Evolutionary conservation across 2,329 filamentous ascomycete species (phyloP).

Genomic region (Blastomyces parvus): DNA sequence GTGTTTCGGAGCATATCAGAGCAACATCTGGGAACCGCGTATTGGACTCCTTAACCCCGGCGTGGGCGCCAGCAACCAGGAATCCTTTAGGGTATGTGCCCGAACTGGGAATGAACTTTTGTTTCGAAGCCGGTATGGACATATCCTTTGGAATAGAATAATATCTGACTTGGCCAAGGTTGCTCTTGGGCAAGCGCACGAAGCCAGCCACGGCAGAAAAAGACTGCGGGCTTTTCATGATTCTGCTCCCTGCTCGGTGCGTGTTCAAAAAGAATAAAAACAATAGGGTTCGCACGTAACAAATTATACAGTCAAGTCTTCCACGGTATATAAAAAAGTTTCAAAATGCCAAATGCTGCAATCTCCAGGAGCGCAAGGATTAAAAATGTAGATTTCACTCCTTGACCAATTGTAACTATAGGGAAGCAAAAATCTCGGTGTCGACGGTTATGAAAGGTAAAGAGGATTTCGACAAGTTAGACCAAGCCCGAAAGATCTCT

Average conservation of each 20-base stretch:
- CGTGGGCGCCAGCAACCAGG: slow-evolving; percentile 72
- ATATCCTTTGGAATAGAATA: slow-evolving; percentile 40
- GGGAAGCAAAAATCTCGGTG: neutral
- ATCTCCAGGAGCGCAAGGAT: neutral
- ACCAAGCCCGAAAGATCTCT: neutral
- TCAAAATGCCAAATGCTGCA: neutral
- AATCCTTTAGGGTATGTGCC: slow-evolving; percentile 91
- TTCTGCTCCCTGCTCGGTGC: neutral
- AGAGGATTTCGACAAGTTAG: neutral
- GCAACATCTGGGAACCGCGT: slow-evolving; percentile 86
- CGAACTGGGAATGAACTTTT: slow-evolving; percentile 76
- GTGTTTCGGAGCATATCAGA: slow-evolving; percentile 73
- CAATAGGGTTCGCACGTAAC: neutral
- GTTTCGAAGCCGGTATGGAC: slow-evolving; percentile 65
- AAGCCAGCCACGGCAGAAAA: neutral
- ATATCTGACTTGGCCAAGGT: slow-evolving; percentile 28
- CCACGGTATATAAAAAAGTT: neutral
- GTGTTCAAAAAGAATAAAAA: neutral
- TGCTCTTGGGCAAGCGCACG: slow-evolving; percentile 4
- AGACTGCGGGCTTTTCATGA: neutral
- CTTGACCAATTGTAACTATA: neutral
- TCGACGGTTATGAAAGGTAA: neutral
- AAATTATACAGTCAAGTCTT: neutral
- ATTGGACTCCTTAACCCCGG: slow-evolving; percentile 89
- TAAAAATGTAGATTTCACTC: neutral